Base-by-base conservation (phyloP, 2,329 filamentous ascomycete species). In the Amphichorda felina region DNA sequence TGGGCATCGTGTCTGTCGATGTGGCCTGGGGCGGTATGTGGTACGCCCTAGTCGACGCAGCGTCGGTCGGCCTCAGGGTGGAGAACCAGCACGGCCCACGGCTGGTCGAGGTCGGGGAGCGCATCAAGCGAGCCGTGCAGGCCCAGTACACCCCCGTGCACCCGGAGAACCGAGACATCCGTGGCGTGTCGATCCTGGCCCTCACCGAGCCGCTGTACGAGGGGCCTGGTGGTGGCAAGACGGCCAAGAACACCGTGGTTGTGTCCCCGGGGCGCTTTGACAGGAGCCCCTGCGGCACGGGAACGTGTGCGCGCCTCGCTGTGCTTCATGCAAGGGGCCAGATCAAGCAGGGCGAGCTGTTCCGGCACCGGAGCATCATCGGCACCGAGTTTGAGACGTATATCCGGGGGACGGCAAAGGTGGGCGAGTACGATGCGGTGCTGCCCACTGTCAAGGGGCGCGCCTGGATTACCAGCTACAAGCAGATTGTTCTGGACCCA, bases 21-120 rank as follows among this genome's bases (percentile, higher is more conserved):
- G 50, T 68, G 33, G 63, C 59, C 11, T 67, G 57, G 48, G 64
- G 64, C 6, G 64, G 64, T 1, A 64, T 63, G 63, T 54, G 56
- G 40, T 68, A 60, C 36, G 57, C 49, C 3, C 33, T 68, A 8
- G 59, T 66, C 1, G 58, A 65, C 34, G 58, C 53, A 0, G 46
- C 45, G 2, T 52, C 56, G 0, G 39, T 64, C 2, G 57, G 58
- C 0, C 38, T 65, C 5, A 38, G 37, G 7, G 46, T 67, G 14
- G 43, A 51, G 15, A 52, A 53, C 30, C 39, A 46, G 15, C 34
- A 58, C 29, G 55, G 53, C 5, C 34, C 48, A 0, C 48, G 54
- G 22, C 48, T 69, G 2, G 49, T 68, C 9, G 54, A 61, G 19
- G 15, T 63, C 7, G 64, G 63, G 1, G 55, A 64, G 38, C 46